phyloP scores from a whole-genome alignment of 306 rosid genomes.

The Cicer pinnatifidum region DNA sequence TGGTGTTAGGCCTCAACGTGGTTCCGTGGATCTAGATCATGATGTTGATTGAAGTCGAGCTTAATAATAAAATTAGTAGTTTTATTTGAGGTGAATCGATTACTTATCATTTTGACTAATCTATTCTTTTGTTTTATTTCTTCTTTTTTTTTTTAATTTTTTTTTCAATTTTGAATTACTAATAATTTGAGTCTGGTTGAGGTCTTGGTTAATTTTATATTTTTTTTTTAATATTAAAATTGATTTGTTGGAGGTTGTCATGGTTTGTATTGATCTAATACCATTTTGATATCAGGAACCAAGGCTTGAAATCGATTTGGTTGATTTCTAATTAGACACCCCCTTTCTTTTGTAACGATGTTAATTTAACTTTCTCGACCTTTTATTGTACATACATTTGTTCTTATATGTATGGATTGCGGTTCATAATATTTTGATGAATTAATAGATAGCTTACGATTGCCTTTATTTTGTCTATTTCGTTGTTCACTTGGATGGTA shows the following conservation, averaged over 20 bases:
- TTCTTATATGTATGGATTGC: background rate
- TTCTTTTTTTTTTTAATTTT: background rate
- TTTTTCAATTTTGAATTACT: slow-evolving; percentile 21
- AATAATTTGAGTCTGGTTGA: slow-evolving; percentile 33
- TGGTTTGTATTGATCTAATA: slow-evolving; percentile 29
- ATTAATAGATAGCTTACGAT: too few relatives aligned
- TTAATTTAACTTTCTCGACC: background rate
- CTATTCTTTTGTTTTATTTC: background rate
- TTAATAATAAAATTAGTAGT: background rate
- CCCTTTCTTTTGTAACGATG: slow-evolving; percentile 27
- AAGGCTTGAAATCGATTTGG: slow-evolving; percentile 24
- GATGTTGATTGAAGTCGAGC: slow-evolving; percentile 26
- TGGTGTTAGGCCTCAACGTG: slow-evolving; percentile 17
- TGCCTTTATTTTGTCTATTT: too few relatives aligned
- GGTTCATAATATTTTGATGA: background rate
- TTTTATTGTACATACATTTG: background rate
- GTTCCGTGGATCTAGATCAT: slow-evolving; percentile 34
- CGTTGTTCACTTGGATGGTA: background rate
- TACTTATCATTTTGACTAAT: background rate
- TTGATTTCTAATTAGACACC: slow-evolving; percentile 18
- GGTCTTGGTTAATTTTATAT: slow-evolving; percentile 4
- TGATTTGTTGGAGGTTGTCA: background rate
- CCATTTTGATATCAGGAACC: slow-evolving; percentile 13
- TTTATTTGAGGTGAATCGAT: slow-evolving; percentile 36
- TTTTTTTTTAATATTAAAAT: background rate